Conservation (phyloP, 1,284 basidiomycete species). For the Tilletia walkeri region DNA sequence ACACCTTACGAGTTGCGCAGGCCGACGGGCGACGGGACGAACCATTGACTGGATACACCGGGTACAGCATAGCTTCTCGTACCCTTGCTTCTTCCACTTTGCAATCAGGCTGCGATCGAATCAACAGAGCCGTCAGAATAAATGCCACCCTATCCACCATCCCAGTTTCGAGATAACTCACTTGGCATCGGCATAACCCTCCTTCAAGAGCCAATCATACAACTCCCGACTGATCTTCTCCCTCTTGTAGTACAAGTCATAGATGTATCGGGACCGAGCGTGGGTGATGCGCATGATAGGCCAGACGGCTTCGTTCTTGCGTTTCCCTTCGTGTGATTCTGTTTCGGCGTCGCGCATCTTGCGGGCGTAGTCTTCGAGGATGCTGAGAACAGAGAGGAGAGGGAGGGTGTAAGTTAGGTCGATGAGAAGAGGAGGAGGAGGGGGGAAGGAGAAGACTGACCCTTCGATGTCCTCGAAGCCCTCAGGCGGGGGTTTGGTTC, state of each 20-base stretch:
- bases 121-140: not conserved
- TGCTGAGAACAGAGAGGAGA: slow-evolving; percentile 13
- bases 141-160: not conserved
- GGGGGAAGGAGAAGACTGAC: slow-evolving; percentile 21
- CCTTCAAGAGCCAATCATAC: slow-evolving; percentile 97
- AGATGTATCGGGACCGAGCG: slow-evolving; percentile 83
- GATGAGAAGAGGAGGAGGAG: slow-evolving; percentile 21
- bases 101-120: slow-evolving; percentile 75
- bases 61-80: slow-evolving; percentile 96
- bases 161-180: slow-evolving; percentile 61
- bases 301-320: slow-evolving; percentile 95
- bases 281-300: slow-evolving; percentile 98
- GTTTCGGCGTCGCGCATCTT: slow-evolving; percentile 67
- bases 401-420: no score
- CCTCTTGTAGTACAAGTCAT: slow-evolving; percentile 97
- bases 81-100: slow-evolving; percentile 98
- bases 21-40: no score
- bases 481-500: slow-evolving; percentile 93
- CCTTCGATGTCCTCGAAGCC: slow-evolving; percentile 91
- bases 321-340: slow-evolving; percentile 94
- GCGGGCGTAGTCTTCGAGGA: slow-evolving; percentile 53
- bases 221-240: slow-evolving; percentile 90
- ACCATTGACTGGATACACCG: slow-evolving; percentile 93
- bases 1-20: no score
- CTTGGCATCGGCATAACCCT: slow-evolving; percentile 97